Percentiles rank a stretch among this genome's conserved stretches.
Evolutionary conservation across 129 eudicot genomes (phyloP).

Genomic region (Lonicera japonica): DNA sequence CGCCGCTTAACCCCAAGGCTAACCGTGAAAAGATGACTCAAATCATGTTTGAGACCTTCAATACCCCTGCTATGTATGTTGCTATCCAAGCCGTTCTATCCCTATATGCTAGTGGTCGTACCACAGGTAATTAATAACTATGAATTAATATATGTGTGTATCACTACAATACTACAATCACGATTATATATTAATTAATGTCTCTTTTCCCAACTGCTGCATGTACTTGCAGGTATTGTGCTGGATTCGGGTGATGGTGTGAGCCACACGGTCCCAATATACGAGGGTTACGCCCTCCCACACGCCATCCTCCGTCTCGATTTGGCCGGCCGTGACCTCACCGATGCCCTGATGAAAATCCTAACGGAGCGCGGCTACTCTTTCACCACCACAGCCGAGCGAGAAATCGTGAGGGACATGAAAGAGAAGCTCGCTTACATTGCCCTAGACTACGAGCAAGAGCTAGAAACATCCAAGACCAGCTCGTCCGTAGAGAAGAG

Average conservation of each 20-base stretch:
- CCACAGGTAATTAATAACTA: constrained; percentile 37
- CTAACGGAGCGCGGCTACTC: constrained; percentile 60
- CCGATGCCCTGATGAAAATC: constrained; percentile 55
- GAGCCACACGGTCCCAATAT: constrained; percentile 43
- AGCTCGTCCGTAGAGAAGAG: constrained; percentile 56
- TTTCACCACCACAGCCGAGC: constrained; percentile 50
- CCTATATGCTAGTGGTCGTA: constrained; percentile 54
- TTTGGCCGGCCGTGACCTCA: constrained; percentile 61
- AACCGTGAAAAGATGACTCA: constrained; percentile 59
- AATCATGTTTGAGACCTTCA: constrained; percentile 44
- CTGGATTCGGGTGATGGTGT: constrained; percentile 61
- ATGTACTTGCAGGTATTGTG: constrained; percentile 49
- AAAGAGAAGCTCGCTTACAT: constrained; percentile 51
- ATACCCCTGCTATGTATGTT: constrained; percentile 48
- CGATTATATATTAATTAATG: too few species aligned
- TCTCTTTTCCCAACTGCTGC: too few species aligned
- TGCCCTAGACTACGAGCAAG: constrained; percentile 61
- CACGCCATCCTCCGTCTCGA: constrained; percentile 61
- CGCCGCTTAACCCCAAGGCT: constrained; percentile 54
- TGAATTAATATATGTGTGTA: too few species aligned
- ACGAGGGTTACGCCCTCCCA: constrained; percentile 56
- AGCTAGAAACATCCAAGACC: constrained; percentile 50
- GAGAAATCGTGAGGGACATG: constrained; percentile 66
- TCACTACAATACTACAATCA: too few species aligned
- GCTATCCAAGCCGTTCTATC: constrained; percentile 52